Conservation (phyloP, 768 basidiomycete genomes). For the Tylopilus rubrobrunneus region DNA sequence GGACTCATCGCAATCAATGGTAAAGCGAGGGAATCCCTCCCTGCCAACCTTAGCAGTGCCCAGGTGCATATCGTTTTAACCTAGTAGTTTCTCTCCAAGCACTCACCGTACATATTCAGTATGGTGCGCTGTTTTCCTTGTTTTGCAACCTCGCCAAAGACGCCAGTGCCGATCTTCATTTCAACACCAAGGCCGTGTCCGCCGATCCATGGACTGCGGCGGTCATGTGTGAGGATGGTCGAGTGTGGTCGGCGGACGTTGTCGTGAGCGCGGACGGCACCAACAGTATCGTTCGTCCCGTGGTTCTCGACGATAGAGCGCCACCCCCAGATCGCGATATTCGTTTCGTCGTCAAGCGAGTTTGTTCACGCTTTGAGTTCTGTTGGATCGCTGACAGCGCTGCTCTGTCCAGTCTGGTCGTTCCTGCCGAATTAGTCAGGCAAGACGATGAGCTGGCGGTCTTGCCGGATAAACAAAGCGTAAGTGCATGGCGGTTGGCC, state of each 20-base stretch:
- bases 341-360: constrained; percentile 15
- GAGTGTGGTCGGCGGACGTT: constrained; percentile 44
- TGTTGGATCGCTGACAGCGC: background rate
- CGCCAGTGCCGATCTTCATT: constrained; percentile 46
- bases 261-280: constrained; percentile 61
- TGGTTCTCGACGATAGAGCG: constrained; percentile 26
- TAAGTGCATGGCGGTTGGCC: background rate
- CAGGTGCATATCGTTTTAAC: constrained; percentile 34
- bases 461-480: constrained; percentile 8
- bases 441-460: constrained; percentile 16
- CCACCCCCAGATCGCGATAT: constrained; percentile 13
- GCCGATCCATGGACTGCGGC: constrained; percentile 30
- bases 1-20: constrained; percentile 43
- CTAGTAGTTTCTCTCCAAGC: background rate
- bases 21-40: constrained; percentile 40
- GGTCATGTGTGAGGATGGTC: constrained; percentile 38
- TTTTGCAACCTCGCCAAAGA: constrained; percentile 44
- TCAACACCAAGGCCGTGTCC: constrained; percentile 35
- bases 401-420: constrained; percentile 7
- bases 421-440: constrained; percentile 14
- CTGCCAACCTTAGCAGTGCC: constrained; percentile 44
- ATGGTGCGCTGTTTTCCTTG: constrained; percentile 47
- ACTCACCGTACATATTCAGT: constrained; percentile 31
- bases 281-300: constrained; percentile 37
- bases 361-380: background rate